Conservation (phyloP, 1,284 basidiomycete species). For the Sutorius eximius region DNA sequence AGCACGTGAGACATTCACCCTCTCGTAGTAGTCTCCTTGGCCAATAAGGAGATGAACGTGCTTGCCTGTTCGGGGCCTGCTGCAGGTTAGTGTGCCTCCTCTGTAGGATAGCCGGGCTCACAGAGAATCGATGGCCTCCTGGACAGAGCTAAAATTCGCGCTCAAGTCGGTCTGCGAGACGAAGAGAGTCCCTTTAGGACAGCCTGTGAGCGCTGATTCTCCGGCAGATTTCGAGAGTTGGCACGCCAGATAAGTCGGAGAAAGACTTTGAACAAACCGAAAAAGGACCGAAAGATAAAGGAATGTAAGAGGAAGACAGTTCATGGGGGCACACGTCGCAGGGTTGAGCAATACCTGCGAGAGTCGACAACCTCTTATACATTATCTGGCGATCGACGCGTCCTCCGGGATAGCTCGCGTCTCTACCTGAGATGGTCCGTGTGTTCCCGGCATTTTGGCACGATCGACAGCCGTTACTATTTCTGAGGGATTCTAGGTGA, state of each 20-base stretch:
- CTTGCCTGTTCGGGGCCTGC: slow-evolving; percentile 40
- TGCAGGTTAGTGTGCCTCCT: neutral
- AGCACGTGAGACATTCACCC: slow-evolving; percentile 53
- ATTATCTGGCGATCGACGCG: neutral
- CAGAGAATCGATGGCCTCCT: slow-evolving; percentile 56
- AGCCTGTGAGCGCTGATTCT: slow-evolving; percentile 49
- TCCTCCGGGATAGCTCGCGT: neutral
- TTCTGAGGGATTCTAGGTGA: neutral
- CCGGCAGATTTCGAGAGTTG: slow-evolving; percentile 48
- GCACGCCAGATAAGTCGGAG: slow-evolving; percentile 47
- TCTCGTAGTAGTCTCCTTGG: slow-evolving; percentile 62
- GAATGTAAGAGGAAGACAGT: slow-evolving; percentile 4
- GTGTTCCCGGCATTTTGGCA: neutral
- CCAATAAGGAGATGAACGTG: slow-evolving; percentile 56
- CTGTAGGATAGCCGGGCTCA: slow-evolving; percentile 29
- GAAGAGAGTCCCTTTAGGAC: slow-evolving; percentile 55
- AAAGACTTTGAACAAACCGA: slow-evolving; percentile 36
- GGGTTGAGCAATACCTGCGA: neutral
- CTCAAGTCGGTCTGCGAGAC: slow-evolving; percentile 50
- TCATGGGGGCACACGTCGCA: slow-evolving; percentile 8
- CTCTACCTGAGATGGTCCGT: neutral
- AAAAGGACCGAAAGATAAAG: slow-evolving; percentile 8
- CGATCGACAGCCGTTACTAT: neutral
- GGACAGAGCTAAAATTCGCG: slow-evolving; percentile 50
- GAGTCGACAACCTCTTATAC: neutral